Conservation (phyloP, 2,329 filamentous ascomycete genomes). For the Dactylellina leptospora region DNA sequence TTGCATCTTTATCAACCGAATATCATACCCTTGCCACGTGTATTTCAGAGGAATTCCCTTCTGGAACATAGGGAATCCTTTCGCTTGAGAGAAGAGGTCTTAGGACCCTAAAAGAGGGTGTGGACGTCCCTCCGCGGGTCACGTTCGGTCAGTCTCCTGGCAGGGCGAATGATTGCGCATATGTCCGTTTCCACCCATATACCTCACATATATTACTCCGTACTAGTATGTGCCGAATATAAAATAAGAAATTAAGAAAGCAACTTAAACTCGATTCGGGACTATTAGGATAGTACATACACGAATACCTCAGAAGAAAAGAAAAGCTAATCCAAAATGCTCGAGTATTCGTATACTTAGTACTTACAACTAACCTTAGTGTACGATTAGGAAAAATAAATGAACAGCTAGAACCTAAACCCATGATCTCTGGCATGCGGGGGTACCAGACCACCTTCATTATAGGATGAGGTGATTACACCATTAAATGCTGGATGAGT, state of each 20-base stretch:
- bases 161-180: not conserved
- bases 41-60: not conserved
- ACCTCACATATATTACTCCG: not conserved
- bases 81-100: not conserved
- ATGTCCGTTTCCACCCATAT: not conserved
- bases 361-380: too few relatives aligned
- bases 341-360: too few relatives aligned
- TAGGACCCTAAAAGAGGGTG: not conserved
- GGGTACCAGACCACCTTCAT: constrained; percentile 25
- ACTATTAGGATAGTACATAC: not conserved
- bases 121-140: not conserved
- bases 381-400: too few relatives aligned
- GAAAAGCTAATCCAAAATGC: not conserved
- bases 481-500: constrained; percentile 15
- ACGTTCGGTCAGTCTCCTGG: constrained; percentile 8
- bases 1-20: too few relatives aligned
- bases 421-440: constrained; percentile 29
- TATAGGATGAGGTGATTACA: constrained; percentile 15
- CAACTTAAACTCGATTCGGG: not conserved
- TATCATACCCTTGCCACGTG: constrained; percentile 2
- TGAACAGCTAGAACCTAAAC: constrained; percentile 4
- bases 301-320: not conserved
- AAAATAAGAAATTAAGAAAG: not conserved
- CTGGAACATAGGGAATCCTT: constrained; percentile 6
- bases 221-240: too few relatives aligned